Percentiles rank a stretch among this genome's conserved stretches.
phyloP scores from a whole-genome alignment of 2,329 filamentous ascomycete genomes.

The Pseudogymnoascus sp. region DNA sequence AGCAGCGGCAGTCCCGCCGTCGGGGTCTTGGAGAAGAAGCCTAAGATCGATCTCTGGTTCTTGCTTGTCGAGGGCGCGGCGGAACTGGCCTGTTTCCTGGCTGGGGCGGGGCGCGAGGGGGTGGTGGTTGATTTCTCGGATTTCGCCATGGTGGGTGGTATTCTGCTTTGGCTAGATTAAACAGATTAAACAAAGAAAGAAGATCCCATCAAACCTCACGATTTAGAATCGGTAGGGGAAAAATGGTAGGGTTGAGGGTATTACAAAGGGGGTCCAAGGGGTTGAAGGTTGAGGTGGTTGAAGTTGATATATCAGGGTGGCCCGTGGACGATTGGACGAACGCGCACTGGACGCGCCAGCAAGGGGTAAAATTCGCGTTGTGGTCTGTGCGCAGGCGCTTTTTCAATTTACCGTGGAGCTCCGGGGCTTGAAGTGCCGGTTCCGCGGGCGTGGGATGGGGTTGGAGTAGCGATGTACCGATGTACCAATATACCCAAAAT shows the following conservation, averaged over 20 bases:
- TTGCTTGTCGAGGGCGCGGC: slow-evolving; percentile 28
- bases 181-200: not conserved
- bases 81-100: not conserved
- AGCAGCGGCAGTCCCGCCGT: slow-evolving; percentile 24
- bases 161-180: not conserved
- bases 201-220: not conserved
- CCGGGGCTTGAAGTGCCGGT: not conserved
- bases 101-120: not conserved
- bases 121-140: not conserved
- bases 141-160: not conserved
- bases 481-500: not conserved
- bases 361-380: not conserved
- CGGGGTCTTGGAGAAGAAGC: slow-evolving; percentile 63
- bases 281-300: not conserved
- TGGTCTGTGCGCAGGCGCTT: not conserved
- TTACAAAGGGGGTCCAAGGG: not conserved
- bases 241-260: not conserved
- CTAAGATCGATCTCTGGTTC: slow-evolving; percentile 64
- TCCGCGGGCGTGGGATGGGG: not conserved
- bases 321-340: not conserved
- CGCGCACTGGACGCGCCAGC: not conserved
- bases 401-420: not conserved
- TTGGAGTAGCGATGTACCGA: not conserved
- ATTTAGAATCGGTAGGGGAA: not conserved
- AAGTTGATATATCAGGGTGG: not conserved